Base-by-base conservation (phyloP, 2,329 filamentous ascomycete species). In the Trichoderma sp. region DNA sequence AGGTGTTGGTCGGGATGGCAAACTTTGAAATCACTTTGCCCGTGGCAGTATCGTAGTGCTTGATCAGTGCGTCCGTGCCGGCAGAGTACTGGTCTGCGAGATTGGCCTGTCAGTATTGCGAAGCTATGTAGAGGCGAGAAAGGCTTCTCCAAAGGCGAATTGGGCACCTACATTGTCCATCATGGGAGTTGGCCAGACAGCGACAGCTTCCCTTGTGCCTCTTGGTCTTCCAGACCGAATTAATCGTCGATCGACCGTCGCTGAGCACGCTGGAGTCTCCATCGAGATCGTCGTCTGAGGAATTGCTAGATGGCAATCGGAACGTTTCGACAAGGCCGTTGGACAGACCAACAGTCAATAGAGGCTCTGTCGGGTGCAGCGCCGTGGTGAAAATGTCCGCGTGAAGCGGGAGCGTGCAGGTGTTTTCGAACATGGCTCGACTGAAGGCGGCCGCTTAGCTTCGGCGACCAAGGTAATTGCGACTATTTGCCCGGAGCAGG, bases 121-220 rank as follows among this genome's bases (percentile, higher is more conserved):
- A 16, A 60, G 21, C 27, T 11, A 21, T 18, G 8, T 11, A 50
- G 6, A 14, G 14, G n/a, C 11, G 18, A 9, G 29, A 33, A n/a
- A 12, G 27, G 41, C 8, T 7, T 7, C 27, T 64, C 35, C 4
- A 3, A 59, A 65, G 21, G n/a, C 4, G 33, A n/a, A 27, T 24
- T 24, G 18, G 33, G 21, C 21, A 91, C 85, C 88, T 84, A 87
- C 92, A 88, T 78, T 90, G 86, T 18, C 96, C 97, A 82, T 98
- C 95, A 75, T 91, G 84, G 78, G 91, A 93, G 85, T 95, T 98
- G 5, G 89, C 91, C 74, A 98, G 86, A 76, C 91, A 92, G 71
- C 97, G 90, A 82, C 96, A 98, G 88, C 95, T 98, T 14, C 95
- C 96, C 87, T 98, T 97, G 86, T 99, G 97, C 77, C 97, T 90